Evolutionary conservation across 106 monocot species (phyloP).

Genomic region (Dioscorea zingiberensis): DNA sequence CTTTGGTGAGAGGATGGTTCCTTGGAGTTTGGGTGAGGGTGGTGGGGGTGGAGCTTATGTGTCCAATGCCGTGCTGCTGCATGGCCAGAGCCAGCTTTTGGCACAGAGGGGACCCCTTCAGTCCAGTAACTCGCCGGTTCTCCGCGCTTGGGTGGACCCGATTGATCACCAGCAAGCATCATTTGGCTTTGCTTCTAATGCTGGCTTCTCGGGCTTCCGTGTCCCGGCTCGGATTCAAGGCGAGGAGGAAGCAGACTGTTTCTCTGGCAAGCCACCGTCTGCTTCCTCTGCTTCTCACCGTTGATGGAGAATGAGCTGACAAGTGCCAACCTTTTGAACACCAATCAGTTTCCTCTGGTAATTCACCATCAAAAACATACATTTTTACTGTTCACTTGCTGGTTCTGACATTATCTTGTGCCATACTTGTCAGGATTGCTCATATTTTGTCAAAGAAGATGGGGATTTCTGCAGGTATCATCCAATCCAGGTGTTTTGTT

Average conservation of each 20-base stretch:
- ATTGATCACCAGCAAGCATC: not conserved
- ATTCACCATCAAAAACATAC: not conserved
- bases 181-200: too few relatives aligned
- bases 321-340: not conserved
- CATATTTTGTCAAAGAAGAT: too few relatives aligned
- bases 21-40: conserved; percentile 44
- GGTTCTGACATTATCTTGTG: too few relatives aligned
- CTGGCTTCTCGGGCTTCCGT: conserved; percentile 59
- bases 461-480: not conserved
- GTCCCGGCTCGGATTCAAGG: conserved; percentile 83
- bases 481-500: not conserved
- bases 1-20: conserved; percentile 26
- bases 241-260: conserved; percentile 61
- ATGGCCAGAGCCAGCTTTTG: conserved; percentile 65
- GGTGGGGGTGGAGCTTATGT: conserved; percentile 27
- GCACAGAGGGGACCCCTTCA: conserved; percentile 99
- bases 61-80: conserved; percentile 39
- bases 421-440: too few relatives aligned
- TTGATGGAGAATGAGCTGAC: conserved; percentile 21
- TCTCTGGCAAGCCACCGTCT: conserved; percentile 33
- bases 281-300: conserved; percentile 53
- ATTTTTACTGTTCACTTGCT: too few relatives aligned
- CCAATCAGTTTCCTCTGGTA: conserved; percentile 11
- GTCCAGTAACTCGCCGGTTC: conserved; percentile 80
- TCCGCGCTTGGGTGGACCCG: conserved; percentile 60